A percentile compares a stretch with the other conserved stretches of the same genome.
These are phyloP conservation scores for Magnusiomyces magnusii DNA, from an alignment of 1,139 yeast species.

Conservation along the genomic window DNA sequence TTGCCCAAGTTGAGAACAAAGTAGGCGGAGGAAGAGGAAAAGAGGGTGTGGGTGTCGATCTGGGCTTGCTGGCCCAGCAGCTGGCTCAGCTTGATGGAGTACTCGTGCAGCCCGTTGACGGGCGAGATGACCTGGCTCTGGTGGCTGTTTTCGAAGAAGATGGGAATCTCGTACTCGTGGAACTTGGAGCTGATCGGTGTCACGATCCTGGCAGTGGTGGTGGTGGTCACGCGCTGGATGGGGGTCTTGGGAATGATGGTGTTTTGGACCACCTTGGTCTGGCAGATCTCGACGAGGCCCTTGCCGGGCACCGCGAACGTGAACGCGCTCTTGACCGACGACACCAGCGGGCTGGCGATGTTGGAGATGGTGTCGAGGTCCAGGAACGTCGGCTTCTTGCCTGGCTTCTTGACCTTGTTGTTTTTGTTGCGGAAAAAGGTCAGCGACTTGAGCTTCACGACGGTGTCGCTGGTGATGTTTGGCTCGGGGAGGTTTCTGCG, in stretches of 20 bases:
- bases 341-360: neutral
- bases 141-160: neutral
- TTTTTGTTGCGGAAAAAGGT: slow-evolving; percentile 5
- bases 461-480: slow-evolving; percentile 9
- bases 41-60: neutral
- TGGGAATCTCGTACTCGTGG: neutral
- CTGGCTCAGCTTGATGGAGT: slow-evolving; percentile 12
- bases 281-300: slow-evolving; percentile 9
- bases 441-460: slow-evolving; percentile 5
- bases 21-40: neutral
- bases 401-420: neutral
- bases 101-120: slow-evolving; percentile 13
- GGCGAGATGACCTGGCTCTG: slow-evolving; percentile 4
- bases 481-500: slow-evolving; percentile 11
- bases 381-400: neutral
- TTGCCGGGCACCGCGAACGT: too few species aligned
- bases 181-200: neutral
- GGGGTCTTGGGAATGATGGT: neutral
- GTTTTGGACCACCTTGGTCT: slow-evolving; percentile 2
- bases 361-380: neutral
- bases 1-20: neutral
- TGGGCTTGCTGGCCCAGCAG: slow-evolving; percentile 3
- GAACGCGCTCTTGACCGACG: too few species aligned
- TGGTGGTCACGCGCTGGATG: neutral
- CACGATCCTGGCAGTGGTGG: neutral